A percentile compares a stretch with the other conserved stretches of the same genome.
These are phyloP conservation scores for Mycena haematopus DNA, from an alignment of 768 basidiomycete genomes.

Conservation along the genomic window DNA sequence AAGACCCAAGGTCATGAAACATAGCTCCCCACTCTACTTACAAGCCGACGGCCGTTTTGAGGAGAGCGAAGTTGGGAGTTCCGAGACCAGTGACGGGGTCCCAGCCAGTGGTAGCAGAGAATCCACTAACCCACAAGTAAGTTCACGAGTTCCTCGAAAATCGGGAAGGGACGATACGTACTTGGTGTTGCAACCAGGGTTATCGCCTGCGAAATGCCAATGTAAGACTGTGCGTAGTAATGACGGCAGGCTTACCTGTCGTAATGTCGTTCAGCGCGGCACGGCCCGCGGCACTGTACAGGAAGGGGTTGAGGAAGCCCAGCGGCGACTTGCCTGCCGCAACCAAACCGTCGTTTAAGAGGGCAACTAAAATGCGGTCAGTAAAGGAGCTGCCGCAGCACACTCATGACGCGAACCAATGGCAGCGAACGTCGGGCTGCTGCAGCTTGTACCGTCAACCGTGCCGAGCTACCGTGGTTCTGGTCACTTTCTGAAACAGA, in stretches of 20 bases:
- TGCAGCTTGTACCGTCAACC: conserved; percentile 14
- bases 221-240: not conserved
- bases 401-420: not conserved
- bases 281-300: conserved; percentile 18
- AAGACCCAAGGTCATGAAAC: not conserved
- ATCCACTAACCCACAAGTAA: not conserved
- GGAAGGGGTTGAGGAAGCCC: conserved; percentile 23
- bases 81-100: conserved; percentile 20
- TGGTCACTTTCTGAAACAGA: not conserved
- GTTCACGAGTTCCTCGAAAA: not conserved
- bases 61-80: conserved; percentile 9
- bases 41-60: conserved; percentile 13
- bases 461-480: not conserved
- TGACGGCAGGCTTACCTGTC: not conserved
- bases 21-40: not conserved
- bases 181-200: conserved; percentile 22
- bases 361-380: not conserved
- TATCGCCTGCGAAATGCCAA: not conserved
- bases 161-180: not conserved
- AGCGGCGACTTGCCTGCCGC: conserved; percentile 14
- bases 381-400: not conserved
- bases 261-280: conserved; percentile 21
- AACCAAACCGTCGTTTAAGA: conserved; percentile 19
- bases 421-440: conserved; percentile 10
- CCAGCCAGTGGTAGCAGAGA: conserved; percentile 8